Conservation (phyloP, 148 eudicot genomes). For the Vaccinium myrtillus region DNA sequence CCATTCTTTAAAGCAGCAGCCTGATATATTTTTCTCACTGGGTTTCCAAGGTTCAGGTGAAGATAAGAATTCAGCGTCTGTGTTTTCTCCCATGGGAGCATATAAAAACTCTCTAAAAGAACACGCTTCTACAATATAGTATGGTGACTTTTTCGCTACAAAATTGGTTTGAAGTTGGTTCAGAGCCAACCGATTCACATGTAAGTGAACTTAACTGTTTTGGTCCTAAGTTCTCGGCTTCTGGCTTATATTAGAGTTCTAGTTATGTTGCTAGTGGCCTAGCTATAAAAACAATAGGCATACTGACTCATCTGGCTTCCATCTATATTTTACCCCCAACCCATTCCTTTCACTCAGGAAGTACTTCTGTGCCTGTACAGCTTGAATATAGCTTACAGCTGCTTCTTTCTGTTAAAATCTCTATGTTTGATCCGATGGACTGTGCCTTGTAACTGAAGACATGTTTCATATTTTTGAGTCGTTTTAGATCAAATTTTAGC, state of each 20-base stretch:
- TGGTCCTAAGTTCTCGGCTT: background rate
- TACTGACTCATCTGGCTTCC: too few relatives aligned
- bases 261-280: background rate
- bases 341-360: background rate
- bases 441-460: background rate
- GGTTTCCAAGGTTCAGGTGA: too few relatives aligned
- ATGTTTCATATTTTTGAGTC: background rate
- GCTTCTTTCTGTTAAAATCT: background rate
- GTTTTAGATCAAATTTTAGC: slow-evolving; percentile 8
- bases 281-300: too few relatives aligned
- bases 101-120: background rate
- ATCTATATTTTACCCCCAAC: too few relatives aligned
- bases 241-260: background rate
- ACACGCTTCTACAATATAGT: slow-evolving; percentile 22
- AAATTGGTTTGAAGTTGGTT: background rate
- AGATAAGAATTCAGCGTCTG: too few relatives aligned
- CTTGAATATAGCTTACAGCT: background rate
- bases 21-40: too few relatives aligned
- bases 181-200: background rate
- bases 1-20: too few relatives aligned
- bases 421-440: background rate
- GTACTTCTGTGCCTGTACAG: background rate
- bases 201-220: background rate
- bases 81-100: too few relatives aligned
- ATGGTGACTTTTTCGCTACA: slow-evolving; percentile 41